These are phyloP conservation scores for Pythium oligandrum DNA, from an alignment of 352 stramenopile genomes.

Conservation along the genomic window DNA sequence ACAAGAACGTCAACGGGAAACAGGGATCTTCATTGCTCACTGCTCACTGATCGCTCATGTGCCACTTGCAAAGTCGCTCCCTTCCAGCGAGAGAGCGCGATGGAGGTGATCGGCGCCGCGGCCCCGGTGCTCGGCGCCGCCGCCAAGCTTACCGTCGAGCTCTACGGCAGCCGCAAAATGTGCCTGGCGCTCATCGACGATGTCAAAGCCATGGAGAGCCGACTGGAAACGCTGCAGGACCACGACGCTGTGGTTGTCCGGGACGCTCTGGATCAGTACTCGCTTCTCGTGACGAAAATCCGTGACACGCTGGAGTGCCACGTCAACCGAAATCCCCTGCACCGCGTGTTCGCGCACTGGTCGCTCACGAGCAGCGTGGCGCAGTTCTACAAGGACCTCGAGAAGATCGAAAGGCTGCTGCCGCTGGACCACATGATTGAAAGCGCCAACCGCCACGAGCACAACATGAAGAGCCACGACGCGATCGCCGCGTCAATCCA, in stretches of 20 bases:
- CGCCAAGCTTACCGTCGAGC: constrained; percentile 7
- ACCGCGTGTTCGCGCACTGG: constrained; percentile 6
- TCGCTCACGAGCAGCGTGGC: constrained; percentile 15
- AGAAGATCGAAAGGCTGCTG: constrained; percentile 6
- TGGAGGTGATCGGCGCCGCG: neutral
- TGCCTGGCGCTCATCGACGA: constrained; percentile 9
- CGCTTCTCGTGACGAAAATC: constrained; percentile 10
- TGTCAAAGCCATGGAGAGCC: constrained; percentile 4
- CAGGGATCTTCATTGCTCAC: too few species aligned
- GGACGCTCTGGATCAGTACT: constrained; percentile 3
- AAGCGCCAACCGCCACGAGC: constrained; percentile 1
- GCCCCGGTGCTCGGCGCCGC: constrained; percentile 6
- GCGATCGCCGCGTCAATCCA: neutral
- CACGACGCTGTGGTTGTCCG: constrained; percentile 5
- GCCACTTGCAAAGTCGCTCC: too few species aligned
- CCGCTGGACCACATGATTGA: constrained; percentile 6
- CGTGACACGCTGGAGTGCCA: constrained; percentile 7
- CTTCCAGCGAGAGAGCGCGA: too few species aligned
- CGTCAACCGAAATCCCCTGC: constrained; percentile 2
- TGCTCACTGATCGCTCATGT: too few species aligned
- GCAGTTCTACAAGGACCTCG: constrained; percentile 12
- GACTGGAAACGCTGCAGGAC: constrained; percentile 3
- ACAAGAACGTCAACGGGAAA: too few species aligned
- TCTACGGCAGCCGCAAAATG: constrained; percentile 17
- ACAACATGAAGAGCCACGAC: neutral